A percentile compares a stretch with the other conserved stretches of the same genome.
These are phyloP conservation scores for Malus fusca DNA, from an alignment of 306 rosid species.

Conservation along the genomic window DNA sequence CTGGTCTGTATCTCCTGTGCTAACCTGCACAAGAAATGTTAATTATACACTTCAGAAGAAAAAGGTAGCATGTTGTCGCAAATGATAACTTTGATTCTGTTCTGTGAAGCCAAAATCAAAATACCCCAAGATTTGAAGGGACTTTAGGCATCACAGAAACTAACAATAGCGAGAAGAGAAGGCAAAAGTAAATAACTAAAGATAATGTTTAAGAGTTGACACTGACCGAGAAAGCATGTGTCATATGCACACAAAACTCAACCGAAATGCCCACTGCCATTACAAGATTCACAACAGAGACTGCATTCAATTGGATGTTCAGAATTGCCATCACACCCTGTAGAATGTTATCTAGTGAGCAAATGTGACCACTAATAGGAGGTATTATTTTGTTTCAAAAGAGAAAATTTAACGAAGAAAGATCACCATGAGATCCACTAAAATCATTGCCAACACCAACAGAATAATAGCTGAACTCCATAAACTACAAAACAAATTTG, in stretches of 20 bases:
- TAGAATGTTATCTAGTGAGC: slow-evolving; percentile 22
- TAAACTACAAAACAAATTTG: slow-evolving; percentile 47
- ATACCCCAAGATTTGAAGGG: background rate
- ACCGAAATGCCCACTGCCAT: slow-evolving; percentile 99
- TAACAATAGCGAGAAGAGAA: background rate
- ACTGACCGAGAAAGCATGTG: slow-evolving; percentile 90
- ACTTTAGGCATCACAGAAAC: too few relatives aligned
- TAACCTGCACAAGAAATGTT: slow-evolving; percentile 42
- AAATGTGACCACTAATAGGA: background rate
- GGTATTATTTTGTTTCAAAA: background rate
- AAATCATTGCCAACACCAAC: slow-evolving; percentile 84
- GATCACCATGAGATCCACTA: slow-evolving; percentile 85
- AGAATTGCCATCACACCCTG: slow-evolving; percentile 98
- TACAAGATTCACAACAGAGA: slow-evolving; percentile 90
- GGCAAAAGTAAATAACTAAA: background rate
- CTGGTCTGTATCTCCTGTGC: slow-evolving; percentile 71
- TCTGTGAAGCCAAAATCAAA: background rate
- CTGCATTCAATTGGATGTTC: slow-evolving; percentile 87
- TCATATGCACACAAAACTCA: slow-evolving; percentile 92
- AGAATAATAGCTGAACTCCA: slow-evolving; percentile 95
- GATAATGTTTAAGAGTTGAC: background rate
- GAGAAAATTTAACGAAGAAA: slow-evolving; percentile 8
- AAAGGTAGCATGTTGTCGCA: background rate
- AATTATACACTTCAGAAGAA: background rate
- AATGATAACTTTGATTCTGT: background rate